Conservation (phyloP, 257 asterid species). For the Salvia miltiorrhiza region DNA sequence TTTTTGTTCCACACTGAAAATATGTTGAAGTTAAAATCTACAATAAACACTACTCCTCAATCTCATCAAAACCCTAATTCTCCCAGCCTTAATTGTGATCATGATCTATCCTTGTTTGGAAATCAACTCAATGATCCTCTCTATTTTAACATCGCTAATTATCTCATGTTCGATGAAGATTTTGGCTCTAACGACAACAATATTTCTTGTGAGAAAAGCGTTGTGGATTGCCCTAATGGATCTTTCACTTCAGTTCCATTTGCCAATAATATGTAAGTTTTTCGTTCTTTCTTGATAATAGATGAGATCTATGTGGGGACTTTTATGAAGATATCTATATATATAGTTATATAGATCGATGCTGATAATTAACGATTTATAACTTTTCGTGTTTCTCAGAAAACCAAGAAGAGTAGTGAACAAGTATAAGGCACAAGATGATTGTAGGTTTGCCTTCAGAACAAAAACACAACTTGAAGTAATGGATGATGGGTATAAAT, state of each 20-base stretch:
- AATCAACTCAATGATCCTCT: constrained; percentile 9
- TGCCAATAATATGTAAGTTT: constrained; percentile 14
- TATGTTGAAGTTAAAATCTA: background rate
- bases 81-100: constrained; percentile 8
- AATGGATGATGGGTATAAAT: constrained; percentile 65
- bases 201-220: background rate
- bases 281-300: background rate
- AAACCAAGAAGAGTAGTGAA: constrained; percentile 11
- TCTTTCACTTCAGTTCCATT: background rate
- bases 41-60: constrained; percentile 11
- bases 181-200: constrained; percentile 1
- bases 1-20: background rate
- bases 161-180: constrained; percentile 22
- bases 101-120: background rate
- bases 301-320: background rate
- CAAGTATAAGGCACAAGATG: constrained; percentile 16
- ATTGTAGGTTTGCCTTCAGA: constrained; percentile 32
- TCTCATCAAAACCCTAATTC: constrained; percentile 20
- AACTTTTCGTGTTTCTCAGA: background rate
- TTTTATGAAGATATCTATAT: background rate
- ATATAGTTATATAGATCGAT: background rate
- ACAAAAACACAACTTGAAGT: constrained; percentile 49
- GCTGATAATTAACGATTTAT: background rate
- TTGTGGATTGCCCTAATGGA: background rate
- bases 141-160: constrained; percentile 2